Percentiles rank a stretch among this genome's conserved stretches.
Conservation (phyloP, 352 stramenopile genomes). For the Phytophthora megakarya region DNA sequence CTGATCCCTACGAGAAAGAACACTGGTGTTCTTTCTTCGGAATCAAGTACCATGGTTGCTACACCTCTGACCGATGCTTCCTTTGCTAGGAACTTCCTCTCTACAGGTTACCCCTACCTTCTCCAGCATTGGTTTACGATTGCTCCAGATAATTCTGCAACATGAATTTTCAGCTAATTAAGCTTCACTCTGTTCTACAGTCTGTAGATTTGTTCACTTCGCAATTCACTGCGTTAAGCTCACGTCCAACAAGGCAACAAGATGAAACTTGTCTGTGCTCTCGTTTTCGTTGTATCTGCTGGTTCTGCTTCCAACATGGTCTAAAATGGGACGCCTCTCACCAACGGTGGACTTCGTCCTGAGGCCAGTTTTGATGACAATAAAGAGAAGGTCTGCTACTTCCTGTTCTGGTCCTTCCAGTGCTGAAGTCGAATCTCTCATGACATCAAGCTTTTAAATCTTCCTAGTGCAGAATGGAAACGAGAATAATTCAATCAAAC, state of each 20-base stretch:
- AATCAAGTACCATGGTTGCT: not conserved
- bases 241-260: not conserved
- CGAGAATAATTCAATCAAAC: not conserved
- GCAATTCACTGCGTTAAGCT: not conserved
- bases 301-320: not conserved
- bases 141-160: conserved; percentile 3
- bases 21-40: conserved; percentile 8
- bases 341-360: conserved; percentile 8
- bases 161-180: not conserved
- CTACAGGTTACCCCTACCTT: not conserved
- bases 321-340: not conserved
- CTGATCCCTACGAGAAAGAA: not conserved
- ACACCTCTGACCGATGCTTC: not conserved
- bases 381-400: conserved; percentile 23
- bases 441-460: not conserved
- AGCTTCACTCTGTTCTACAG: not conserved
- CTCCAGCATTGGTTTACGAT: not conserved
- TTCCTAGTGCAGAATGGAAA: not conserved
- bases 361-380: conserved; percentile 13
- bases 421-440: no score
- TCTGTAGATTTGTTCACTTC: not conserved
- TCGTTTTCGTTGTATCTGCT: not conserved
- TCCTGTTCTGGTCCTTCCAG: conserved; percentile 23
- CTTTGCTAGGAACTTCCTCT: not conserved
- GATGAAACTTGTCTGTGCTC: conserved; percentile 6